These are phyloP conservation scores for Lithocarpus polystachyus DNA, from an alignment of 306 rosid species.

Conservation along the genomic window DNA sequence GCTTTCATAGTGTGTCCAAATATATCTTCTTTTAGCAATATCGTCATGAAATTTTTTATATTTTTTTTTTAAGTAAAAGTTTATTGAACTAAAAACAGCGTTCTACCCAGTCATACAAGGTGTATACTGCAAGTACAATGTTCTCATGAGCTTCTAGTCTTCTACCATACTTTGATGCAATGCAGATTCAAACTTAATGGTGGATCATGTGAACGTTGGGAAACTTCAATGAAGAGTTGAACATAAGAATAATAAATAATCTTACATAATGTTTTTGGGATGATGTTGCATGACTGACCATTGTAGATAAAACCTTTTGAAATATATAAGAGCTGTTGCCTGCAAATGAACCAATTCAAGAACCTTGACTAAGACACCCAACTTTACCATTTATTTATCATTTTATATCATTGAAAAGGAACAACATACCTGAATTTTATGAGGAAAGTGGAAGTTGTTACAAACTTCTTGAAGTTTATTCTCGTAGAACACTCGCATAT, in stretches of 20 bases:
- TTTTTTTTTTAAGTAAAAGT: too few species aligned
- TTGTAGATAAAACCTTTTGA: constrained; percentile 87
- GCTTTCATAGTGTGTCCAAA: background rate
- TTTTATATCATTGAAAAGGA: constrained; percentile 12
- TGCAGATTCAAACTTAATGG: constrained; percentile 6
- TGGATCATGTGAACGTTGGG: background rate
- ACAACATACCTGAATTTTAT: constrained; percentile 77
- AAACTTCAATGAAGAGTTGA: constrained; percentile 12
- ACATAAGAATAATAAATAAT: constrained; percentile 11
- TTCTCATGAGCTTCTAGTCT: background rate
- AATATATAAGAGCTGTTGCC: constrained; percentile 92
- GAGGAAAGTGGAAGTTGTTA: constrained; percentile 81
- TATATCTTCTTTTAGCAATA: too few species aligned
- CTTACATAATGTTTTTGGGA: constrained; percentile 91
- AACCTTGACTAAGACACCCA: constrained; percentile 2
- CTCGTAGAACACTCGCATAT: constrained; percentile 51
- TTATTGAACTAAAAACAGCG: too few species aligned
- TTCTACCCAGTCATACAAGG: too few species aligned
- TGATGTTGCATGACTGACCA: constrained; percentile 97
- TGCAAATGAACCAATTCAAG: constrained; percentile 41
- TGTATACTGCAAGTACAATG: background rate
- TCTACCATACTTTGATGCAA: constrained; percentile 6
- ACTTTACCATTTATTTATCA: background rate
- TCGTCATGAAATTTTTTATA: too few species aligned
- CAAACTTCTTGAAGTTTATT: constrained; percentile 73